A percentile compares a stretch with the other conserved stretches of the same genome.
Evolutionary conservation across 768 basidiomycete genomes (phyloP).

Genomic region (Candolleomyces efflorescens): DNA sequence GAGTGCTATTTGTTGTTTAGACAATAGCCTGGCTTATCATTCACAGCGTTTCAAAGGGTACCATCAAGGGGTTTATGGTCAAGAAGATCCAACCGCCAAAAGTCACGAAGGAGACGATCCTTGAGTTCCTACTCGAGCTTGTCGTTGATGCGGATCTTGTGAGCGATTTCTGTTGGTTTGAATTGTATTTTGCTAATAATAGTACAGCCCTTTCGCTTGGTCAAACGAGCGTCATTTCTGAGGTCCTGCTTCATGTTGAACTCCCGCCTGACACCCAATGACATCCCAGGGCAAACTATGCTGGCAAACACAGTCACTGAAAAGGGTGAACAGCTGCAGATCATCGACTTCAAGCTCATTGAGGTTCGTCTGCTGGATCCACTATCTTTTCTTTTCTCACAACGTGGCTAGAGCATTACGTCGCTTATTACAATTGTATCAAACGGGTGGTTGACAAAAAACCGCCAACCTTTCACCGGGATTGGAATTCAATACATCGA

Average conservation of each 20-base stretch:
- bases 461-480: conserved; percentile 7
- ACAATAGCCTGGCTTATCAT: background rate
- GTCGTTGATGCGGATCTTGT: conserved; percentile 16
- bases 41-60: background rate
- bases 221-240: conserved; percentile 9
- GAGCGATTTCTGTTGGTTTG: background rate
- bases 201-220: conserved; percentile 16
- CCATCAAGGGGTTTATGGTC: conserved; percentile 6
- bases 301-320: conserved; percentile 7
- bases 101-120: conserved; percentile 10
- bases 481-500: conserved; percentile 14
- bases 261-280: conserved; percentile 5
- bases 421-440: conserved; percentile 10
- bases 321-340: conserved; percentile 10
- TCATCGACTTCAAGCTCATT: conserved; percentile 8
- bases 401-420: conserved; percentile 4
- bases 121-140: conserved; percentile 14
- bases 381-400: background rate
- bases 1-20: background rate
- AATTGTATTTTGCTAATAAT: background rate
- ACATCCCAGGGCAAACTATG: conserved; percentile 12
- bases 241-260: conserved; percentile 6
- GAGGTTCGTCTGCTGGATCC: conserved; percentile 6
- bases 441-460: conserved; percentile 15
- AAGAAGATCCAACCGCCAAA: conserved; percentile 1